These are phyloP conservation scores for Poronia punctata DNA, from an alignment of 495 filamentous ascomycete species.

Conservation along the genomic window DNA sequence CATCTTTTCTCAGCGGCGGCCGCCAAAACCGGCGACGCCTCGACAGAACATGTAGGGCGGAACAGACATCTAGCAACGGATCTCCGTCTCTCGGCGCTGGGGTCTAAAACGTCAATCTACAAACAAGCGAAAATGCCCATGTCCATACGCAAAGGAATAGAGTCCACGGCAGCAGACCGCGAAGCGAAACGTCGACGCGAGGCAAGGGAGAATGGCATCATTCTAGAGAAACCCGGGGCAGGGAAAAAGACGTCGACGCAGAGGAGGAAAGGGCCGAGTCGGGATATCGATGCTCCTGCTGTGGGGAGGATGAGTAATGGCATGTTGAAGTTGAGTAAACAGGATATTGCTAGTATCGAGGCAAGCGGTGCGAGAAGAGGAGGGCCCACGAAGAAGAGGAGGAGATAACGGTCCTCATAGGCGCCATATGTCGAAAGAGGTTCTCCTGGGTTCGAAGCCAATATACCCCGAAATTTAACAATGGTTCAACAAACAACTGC, in stretches of 20 bases:
- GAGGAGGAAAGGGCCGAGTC: conserved; percentile 31
- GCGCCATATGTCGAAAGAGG: no score
- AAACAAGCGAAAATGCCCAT: conserved; percentile 80
- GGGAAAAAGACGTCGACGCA: conserved; percentile 32
- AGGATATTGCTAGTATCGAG: conserved; percentile 66
- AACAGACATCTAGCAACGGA: conserved; percentile 67
- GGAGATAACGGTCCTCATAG: no score
- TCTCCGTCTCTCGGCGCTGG: conserved; percentile 70
- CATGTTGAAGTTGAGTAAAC: conserved; percentile 68
- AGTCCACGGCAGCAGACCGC: conserved; percentile 50
- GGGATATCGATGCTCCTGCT: conserved; percentile 60
- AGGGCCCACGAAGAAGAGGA: neutral
- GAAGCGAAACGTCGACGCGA: conserved; percentile 68
- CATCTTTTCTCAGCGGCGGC: conserved; percentile 71
- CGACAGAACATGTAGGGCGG: conserved; percentile 43
- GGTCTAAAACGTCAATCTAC: conserved; percentile 66
- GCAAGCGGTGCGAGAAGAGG: conserved; percentile 22
- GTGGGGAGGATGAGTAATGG: conserved; percentile 77
- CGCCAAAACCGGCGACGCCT: conserved; percentile 54
- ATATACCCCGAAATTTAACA: no score
- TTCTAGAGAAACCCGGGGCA: conserved; percentile 62
- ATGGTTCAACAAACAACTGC: no score
- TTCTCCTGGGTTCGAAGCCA: no score
- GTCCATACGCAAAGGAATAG: conserved; percentile 70
- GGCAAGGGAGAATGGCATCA: conserved; percentile 83